Conservation (phyloP, 495 filamentous ascomycete genomes). For the Aspergillus egyptiacus region DNA sequence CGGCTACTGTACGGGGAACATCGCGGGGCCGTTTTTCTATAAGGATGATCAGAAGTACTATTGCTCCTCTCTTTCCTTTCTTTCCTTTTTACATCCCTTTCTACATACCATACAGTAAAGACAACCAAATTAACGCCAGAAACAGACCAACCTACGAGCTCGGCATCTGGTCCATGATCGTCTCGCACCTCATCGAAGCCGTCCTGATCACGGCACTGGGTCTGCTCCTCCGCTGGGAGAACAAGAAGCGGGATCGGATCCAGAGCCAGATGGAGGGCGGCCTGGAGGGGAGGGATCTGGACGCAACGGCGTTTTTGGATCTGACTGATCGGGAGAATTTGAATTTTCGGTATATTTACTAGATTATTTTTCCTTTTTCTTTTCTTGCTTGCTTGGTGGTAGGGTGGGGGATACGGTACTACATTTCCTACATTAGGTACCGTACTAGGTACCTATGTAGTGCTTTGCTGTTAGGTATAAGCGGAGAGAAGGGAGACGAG, state of each 20-base stretch:
- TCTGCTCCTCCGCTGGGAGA: conserved; percentile 49
- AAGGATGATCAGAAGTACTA: conserved; percentile 46
- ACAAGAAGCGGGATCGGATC: conserved; percentile 47
- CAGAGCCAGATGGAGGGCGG: conserved; percentile 44
- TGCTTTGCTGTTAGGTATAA: too few relatives aligned
- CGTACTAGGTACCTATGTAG: too few relatives aligned
- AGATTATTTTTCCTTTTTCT: too few relatives aligned
- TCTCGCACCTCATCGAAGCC: conserved; percentile 51
- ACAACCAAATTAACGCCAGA: background rate
- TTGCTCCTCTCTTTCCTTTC: background rate
- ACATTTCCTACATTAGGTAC: too few relatives aligned
- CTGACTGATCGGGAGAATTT: conserved; percentile 56
- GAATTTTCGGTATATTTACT: conserved; percentile 42
- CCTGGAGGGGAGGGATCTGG: conserved; percentile 45
- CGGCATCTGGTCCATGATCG: conserved; percentile 60
- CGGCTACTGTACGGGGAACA: conserved; percentile 48
- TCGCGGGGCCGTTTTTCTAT: conserved; percentile 59
- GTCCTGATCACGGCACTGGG: conserved; percentile 43
- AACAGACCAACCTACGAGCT: conserved; percentile 48
- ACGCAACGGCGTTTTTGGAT: conserved; percentile 53
- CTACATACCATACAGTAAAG: too few relatives aligned
- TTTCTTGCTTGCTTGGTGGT: too few relatives aligned
- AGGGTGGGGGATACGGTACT: too few relatives aligned
- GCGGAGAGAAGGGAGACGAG: too few relatives aligned
- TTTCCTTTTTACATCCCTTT: too few relatives aligned